Percentiles rank a stretch among this genome's conserved stretches.
Evolutionary conservation across 1,139 yeast genomes (phyloP).

Genomic region (Sugiyamaella grinbergsii): DNA sequence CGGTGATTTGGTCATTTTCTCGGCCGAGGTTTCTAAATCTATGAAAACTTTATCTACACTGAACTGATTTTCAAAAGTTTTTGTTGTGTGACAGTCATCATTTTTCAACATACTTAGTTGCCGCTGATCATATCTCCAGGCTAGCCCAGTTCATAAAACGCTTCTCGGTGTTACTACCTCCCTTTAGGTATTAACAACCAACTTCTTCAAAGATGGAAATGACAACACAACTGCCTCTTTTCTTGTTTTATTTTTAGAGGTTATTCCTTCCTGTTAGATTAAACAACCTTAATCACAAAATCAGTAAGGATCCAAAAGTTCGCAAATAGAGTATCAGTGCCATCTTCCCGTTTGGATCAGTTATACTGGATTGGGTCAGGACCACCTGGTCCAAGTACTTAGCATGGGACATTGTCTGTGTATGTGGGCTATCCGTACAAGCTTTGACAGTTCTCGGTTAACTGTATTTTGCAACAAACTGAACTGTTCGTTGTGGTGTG

Average conservation of each 20-base stretch:
- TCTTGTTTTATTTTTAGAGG: neutral
- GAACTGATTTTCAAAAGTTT: neutral
- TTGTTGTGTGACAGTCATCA: no score
- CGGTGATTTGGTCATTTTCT: conserved; percentile 3
- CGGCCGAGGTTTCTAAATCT: conserved; percentile 5
- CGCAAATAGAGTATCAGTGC: conserved; percentile 7
- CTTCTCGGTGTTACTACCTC: neutral
- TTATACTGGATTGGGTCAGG: conserved; percentile 8
- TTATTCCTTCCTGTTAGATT: conserved; percentile 20
- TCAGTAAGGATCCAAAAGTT: conserved; percentile 11
- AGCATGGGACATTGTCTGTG: conserved; percentile 14
- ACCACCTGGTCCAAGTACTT: conserved; percentile 7
- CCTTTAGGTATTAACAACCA: conserved; percentile 10
- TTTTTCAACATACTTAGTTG: no score
- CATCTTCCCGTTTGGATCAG: conserved; percentile 7
- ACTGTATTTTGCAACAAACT: conserved; percentile 11
- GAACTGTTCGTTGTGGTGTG: conserved; percentile 5
- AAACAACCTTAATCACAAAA: conserved; percentile 15
- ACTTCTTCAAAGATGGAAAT: conserved; percentile 5
- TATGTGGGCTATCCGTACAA: neutral
- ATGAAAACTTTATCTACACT: neutral
- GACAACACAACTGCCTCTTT: neutral
- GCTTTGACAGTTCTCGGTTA: conserved; percentile 16
- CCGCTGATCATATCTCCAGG: neutral
- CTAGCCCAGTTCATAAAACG: neutral